Evolutionary conservation across 2,329 filamentous ascomycete genomes (phyloP).

Genomic region (Calonectria montana): DNA sequence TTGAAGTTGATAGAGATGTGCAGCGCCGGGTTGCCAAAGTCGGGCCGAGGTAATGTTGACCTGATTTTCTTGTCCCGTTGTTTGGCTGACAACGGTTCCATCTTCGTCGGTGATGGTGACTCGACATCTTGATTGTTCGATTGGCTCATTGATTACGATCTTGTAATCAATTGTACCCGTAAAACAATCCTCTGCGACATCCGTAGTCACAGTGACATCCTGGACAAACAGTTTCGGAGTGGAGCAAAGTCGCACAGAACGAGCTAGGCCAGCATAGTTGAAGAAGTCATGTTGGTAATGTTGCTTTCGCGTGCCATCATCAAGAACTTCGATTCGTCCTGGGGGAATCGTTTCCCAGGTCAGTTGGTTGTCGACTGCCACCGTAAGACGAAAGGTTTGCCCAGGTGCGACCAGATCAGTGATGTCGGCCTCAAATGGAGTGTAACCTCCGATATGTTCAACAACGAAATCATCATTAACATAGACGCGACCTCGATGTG

Average conservation of each 20-base stretch:
- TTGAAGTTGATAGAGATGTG: slow-evolving; percentile 23
- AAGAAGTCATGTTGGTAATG: slow-evolving; percentile 33
- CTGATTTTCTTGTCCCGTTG: not conserved
- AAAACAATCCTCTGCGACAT: slow-evolving; percentile 1
- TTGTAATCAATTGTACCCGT: slow-evolving; percentile 16
- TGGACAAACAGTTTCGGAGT: slow-evolving; percentile 12
- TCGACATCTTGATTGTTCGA: not conserved
- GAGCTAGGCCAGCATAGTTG: slow-evolving; percentile 25
- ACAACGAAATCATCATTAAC: slow-evolving; percentile 24
- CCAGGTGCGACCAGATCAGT: slow-evolving; percentile 9
- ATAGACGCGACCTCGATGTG: slow-evolving; percentile 25
- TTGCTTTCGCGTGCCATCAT: slow-evolving; percentile 22
- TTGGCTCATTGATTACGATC: not conserved
- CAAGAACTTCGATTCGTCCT: slow-evolving; percentile 16
- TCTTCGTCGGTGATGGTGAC: slow-evolving; percentile 17
- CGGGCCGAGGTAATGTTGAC: slow-evolving; percentile 5
- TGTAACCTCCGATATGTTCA: slow-evolving; percentile 27
- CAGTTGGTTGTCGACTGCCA: slow-evolving; percentile 27
- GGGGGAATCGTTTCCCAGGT: slow-evolving; percentile 26
- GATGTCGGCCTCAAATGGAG: slow-evolving; percentile 22
- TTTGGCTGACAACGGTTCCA: not conserved
- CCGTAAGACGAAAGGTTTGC: slow-evolving; percentile 18
- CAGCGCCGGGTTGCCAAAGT: slow-evolving; percentile 27
- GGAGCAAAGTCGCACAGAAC: slow-evolving; percentile 19
- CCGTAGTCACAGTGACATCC: slow-evolving; percentile 15